These are phyloP conservation scores for Colletotrichum euphorbiae DNA, from an alignment of 2,329 filamentous ascomycete genomes.

Conservation along the genomic window DNA sequence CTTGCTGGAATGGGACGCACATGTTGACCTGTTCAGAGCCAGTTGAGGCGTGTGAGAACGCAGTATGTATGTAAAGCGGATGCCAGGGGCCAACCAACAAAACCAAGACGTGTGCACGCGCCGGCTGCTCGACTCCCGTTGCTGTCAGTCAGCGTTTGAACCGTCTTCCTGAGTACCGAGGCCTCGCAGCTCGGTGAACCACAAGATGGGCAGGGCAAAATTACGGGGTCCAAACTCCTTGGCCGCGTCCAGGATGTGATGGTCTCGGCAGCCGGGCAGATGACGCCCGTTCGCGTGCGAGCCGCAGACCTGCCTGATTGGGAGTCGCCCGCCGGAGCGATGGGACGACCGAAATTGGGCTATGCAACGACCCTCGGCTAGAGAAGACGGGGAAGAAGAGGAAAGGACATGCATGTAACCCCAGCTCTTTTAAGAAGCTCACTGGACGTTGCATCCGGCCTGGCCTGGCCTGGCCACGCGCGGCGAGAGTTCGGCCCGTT, in stretches of 20 bases:
- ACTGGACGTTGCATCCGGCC: background rate
- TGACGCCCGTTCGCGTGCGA: conserved; percentile 14
- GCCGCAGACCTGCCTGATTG: conserved; percentile 37
- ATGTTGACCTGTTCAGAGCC: background rate
- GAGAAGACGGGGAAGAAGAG: background rate
- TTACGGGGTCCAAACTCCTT: background rate
- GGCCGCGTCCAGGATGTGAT: too few relatives aligned
- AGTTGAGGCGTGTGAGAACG: background rate
- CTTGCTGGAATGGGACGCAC: conserved; percentile 16
- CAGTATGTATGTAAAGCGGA: too few relatives aligned
- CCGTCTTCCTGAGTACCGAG: background rate
- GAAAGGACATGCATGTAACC: too few relatives aligned
- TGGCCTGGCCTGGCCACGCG: background rate
- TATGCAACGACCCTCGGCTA: background rate
- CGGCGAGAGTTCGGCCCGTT: conserved; percentile 7
- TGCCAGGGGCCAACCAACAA: background rate
- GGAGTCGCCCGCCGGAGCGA: conserved; percentile 22
- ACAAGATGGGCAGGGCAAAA: background rate
- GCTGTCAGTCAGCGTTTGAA: too few relatives aligned
- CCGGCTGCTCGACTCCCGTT: too few relatives aligned
- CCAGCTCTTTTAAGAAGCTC: conserved; percentile 1
- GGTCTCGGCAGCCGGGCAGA: conserved; percentile 35
- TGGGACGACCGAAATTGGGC: conserved; percentile 6
- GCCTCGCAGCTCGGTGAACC: background rate
- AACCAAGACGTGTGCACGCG: background rate